phyloP scores from a whole-genome alignment of 179 eudicot genomes.

The Vitellaria paradoxa region DNA sequence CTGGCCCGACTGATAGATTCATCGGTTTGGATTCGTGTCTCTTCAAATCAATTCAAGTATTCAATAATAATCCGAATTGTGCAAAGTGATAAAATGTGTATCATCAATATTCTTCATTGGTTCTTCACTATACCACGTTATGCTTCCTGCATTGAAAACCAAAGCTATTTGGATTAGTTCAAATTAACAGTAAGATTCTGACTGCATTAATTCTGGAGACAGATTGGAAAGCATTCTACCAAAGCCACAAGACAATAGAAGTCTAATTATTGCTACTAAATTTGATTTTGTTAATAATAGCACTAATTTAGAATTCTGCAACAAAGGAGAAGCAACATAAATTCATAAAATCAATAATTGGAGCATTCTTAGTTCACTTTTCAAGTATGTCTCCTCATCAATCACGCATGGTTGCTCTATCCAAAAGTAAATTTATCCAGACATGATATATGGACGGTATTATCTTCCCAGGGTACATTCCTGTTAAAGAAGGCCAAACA shows the following conservation, averaged over 20 bases:
- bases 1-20: neutral
- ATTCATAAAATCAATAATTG: neutral
- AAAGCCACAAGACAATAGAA: too few relatives aligned
- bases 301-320: neutral
- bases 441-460: neutral
- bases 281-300: neutral
- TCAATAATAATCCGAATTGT: constrained; percentile 38
- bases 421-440: neutral
- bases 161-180: constrained; percentile 8
- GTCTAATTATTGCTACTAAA: neutral
- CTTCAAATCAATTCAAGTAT: neutral
- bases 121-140: constrained; percentile 42
- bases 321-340: neutral
- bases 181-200: neutral
- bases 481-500: neutral
- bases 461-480: neutral
- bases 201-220: neutral
- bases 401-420: neutral
- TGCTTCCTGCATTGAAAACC: constrained; percentile 38
- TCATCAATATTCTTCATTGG: constrained; percentile 34
- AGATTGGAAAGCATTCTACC: neutral
- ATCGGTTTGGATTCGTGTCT: neutral
- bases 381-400: neutral
- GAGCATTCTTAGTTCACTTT: neutral
- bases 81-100: constrained; percentile 43